Conservation (phyloP, 345 rosid genomes). For the Noccaea bulbosa region DNA sequence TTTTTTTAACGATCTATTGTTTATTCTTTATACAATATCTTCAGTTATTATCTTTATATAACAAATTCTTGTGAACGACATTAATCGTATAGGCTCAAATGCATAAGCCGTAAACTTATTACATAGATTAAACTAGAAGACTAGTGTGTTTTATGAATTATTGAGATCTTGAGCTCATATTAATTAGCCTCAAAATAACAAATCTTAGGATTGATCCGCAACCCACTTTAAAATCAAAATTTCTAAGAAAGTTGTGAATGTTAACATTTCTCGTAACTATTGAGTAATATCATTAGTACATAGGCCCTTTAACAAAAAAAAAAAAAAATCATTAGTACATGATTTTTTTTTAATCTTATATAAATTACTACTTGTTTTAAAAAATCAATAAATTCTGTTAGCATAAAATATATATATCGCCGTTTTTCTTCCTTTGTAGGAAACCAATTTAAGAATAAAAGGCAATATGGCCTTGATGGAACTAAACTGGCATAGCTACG, state of each 20-base stretch:
- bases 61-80: too few relatives aligned
- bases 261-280: neutral
- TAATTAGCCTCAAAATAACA: neutral
- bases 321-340: neutral
- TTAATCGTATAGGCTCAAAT: too few relatives aligned
- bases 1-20: too few relatives aligned
- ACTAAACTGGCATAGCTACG: neutral
- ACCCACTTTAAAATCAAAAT: neutral
- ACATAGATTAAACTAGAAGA: too few relatives aligned
- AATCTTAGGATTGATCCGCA: neutral
- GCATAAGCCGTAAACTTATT: neutral
- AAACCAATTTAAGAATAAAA: slow-evolving; percentile 26
- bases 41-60: too few relatives aligned
- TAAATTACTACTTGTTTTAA: neutral
- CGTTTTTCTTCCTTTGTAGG: slow-evolving; percentile 34
- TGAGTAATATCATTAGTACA: neutral
- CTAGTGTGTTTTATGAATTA: too few relatives aligned
- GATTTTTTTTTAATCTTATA: neutral
- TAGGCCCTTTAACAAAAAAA: too few relatives aligned
- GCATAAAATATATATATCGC: neutral
- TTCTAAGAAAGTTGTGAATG: neutral
- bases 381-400: neutral
- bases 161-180: neutral
- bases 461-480: neutral
- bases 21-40: too few relatives aligned